Evolutionary conservation across 2,329 filamentous ascomycete species (phyloP), one percentile per base, ranked within the genome.

Genomic region (Didymella pomorum): DNA sequence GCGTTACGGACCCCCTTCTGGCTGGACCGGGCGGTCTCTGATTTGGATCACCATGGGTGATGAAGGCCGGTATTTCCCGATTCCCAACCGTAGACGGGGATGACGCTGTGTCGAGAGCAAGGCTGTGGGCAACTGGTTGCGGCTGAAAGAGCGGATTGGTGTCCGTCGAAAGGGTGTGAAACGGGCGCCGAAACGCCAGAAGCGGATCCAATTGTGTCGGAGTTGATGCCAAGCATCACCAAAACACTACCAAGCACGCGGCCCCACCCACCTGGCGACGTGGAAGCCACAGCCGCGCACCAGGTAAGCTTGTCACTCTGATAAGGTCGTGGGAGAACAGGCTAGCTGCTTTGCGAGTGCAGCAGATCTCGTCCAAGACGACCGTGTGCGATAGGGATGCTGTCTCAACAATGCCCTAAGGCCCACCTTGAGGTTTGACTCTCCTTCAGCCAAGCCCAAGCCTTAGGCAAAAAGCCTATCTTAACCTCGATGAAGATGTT

Each of bases 151-250:
- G 57, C 56, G 52, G 50, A 46, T 39, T 65, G 63, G 61, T 64
- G 64, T 63, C 63, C 58, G 66, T 50, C 58, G 52, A 60, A 60
- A 63, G 53, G 62, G 67, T 60, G 65, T 71, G 71, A 73, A 75
- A 75, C 72, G 56, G 62, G 54, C 61, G 68, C 69, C 69, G 71
- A 74, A 75, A 75, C 72, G 58, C 56, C 60, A 62, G 67, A 69
- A 65, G 71, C 66, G 71, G 69, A 69, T 59, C 67, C 61, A 59
- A 42, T 56, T 67, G 70, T 68, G 61, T 73, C 67, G 68, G 61
- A 57, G 48, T 61, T 51, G 52, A 56, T 62, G 71, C 72, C 71
- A 72, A 73, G 72, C 60, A 68, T 65, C 68, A 67, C 65, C 67
- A 64, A 71, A 70, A 74, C 69, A 35, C 61, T 47, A 39, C 56